Percentiles rank a stretch among this genome's conserved stretches.
Evolutionary conservation across 2,329 filamentous ascomycete species (phyloP).

Genomic region (Gnomoniopsis sp.): DNA sequence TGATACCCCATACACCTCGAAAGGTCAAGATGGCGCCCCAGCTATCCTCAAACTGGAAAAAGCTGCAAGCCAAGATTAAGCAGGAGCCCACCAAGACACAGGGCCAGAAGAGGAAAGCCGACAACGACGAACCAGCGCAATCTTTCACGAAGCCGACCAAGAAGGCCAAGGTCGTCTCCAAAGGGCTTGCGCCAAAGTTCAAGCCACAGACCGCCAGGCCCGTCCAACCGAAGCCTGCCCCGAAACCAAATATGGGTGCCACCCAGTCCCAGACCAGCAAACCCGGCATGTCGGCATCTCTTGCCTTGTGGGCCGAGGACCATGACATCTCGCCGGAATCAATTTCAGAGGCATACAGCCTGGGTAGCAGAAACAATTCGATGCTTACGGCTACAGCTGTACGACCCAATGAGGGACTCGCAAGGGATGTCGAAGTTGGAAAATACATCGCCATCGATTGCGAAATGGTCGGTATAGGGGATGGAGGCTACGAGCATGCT

Average conservation of each 20-base stretch:
- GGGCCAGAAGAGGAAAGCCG: conserved; percentile 42
- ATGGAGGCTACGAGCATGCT: conserved; percentile 65
- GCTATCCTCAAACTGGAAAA: conserved; percentile 74
- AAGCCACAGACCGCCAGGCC: conserved; percentile 17
- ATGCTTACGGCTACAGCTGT: conserved; percentile 44
- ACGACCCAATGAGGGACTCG: conserved; percentile 62
- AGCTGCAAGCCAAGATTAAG: conserved; percentile 62
- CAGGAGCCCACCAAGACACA: conserved; percentile 37
- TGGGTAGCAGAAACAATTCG: conserved; percentile 48
- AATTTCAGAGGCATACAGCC: conserved; percentile 59
- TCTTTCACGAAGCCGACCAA: conserved; percentile 23
- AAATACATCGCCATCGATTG: conserved; percentile 95
- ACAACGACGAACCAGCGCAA: conserved; percentile 25
- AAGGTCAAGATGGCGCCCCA: conserved; percentile 37
- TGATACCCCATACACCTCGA: neutral
- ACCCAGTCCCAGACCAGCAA: conserved; percentile 42
- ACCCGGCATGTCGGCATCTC: conserved; percentile 46
- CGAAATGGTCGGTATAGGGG: conserved; percentile 93
- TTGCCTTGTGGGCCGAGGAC: conserved; percentile 59
- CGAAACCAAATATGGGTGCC: conserved; percentile 49
- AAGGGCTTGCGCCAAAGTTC: conserved; percentile 7
- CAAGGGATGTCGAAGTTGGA: conserved; percentile 64
- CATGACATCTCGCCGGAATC: conserved; percentile 59
- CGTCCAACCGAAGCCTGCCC: conserved; percentile 16
- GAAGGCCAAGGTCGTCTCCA: conserved; percentile 25